Evolutionary conservation across 805 yeast genomes (phyloP).

Genomic region (Saccharomycodes ludwigii): DNA sequence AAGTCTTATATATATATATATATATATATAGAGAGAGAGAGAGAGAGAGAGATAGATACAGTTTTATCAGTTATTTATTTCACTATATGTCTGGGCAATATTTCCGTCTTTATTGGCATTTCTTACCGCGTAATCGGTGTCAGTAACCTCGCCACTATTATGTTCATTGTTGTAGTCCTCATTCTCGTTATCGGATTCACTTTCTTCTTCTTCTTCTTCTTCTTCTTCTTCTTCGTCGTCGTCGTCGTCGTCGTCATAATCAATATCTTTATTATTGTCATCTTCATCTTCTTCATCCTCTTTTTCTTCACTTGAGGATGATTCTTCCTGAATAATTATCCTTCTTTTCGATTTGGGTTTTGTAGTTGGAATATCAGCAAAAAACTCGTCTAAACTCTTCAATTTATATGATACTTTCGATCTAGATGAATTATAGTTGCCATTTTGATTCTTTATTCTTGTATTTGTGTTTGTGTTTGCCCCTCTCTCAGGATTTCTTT

Average conservation of each 20-base stretch:
- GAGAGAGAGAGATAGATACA: too few relatives aligned
- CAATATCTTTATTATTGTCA: conserved; percentile 22
- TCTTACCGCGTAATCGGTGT: not conserved
- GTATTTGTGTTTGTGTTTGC: too few relatives aligned
- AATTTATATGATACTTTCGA: conserved; percentile 35
- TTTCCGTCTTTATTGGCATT: not conserved
- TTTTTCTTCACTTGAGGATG: conserved; percentile 16
- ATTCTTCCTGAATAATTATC: conserved; percentile 17
- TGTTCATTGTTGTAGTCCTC: not conserved
- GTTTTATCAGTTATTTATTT: too few relatives aligned
- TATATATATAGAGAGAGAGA: too few relatives aligned
- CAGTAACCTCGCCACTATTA: conserved; percentile 1
- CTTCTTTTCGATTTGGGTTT: conserved; percentile 8
- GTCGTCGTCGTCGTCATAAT: conserved; percentile 20
- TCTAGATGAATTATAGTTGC: conserved; percentile 11
- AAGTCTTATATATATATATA: too few relatives aligned
- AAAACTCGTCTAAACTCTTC: conserved; percentile 81
- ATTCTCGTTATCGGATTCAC: conserved; percentile 4
- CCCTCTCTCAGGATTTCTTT: too few relatives aligned
- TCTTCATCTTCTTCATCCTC: conserved; percentile 23
- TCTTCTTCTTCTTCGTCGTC: conserved; percentile 5
- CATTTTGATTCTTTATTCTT: conserved; percentile 2
- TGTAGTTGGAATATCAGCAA: conserved; percentile 34
- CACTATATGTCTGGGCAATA: too few relatives aligned
- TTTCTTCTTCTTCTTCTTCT: conserved; percentile 6